Base-by-base conservation (phyloP, 257 asterid species). In the Solanum neorickii region DNA sequence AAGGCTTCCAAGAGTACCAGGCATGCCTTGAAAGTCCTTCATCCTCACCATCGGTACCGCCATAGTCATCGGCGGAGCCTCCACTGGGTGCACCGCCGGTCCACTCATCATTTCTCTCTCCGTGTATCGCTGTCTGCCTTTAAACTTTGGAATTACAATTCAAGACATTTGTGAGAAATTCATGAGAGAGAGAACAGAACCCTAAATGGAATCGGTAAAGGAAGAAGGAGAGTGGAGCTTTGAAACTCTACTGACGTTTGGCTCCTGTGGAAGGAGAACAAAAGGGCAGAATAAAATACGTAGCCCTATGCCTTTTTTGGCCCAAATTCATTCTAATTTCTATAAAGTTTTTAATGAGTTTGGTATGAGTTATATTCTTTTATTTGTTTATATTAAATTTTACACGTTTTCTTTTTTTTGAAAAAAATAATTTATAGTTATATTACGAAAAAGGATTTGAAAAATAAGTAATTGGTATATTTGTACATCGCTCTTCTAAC, bases 41-140 rank as follows among this genome's bases (percentile, higher is more conserved):
- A 94, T 92, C 92, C 98, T 91, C 49, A 90, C 91, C 76, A 94
- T 90, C 12, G 93, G 94, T 20, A 75, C 92, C 65, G 87, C 95
- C 3, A 89, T 82, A 31, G 83, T 83, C 89, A 91, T 88, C 56
- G 92, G 92, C 29, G 92, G 87, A 73, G 88, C 89, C 84, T 93
- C 98, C 92, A 94, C 93, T 87, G 98, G 98, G 85, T 94, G 98
- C 85, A 96, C 98, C 89, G 93, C 93, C 89, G 98, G 96, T 65
- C 96, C 89, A 92, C 96, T 94, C 98, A 94, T 94, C 89, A 80
- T 88, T 44, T 73, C 77, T 69, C 21, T 69, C 25, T 69, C 41
- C 8, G 7, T 72, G 15, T 18, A 10, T 33, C 27, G 66, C n/a
- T 2, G 44, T 69, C 12, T 1, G 41, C n/a, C 27, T 37, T 72